Evolutionary conservation across 768 basidiomycete species (phyloP), one percentile per base, ranked within the genome.

Genomic region (Cystobasidiopsis lactophilus): DNA sequence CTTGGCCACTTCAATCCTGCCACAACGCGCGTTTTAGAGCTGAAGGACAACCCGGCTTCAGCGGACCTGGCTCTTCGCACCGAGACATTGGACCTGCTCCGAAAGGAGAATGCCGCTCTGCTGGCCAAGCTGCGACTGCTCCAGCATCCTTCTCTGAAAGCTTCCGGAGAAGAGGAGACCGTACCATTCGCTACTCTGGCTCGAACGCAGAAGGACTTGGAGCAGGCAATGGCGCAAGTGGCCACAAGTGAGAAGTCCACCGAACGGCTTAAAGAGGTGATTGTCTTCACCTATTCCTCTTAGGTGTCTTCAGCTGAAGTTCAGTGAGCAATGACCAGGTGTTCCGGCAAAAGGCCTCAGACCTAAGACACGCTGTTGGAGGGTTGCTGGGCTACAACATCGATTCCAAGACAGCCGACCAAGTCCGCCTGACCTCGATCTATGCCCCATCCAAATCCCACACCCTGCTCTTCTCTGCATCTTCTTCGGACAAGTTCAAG

Each of bases 371-470:
- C 14, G 14, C 45, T 29, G 45, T 47, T n/a, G 23, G 21, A 13
- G 9, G 11, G 4, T 31, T 47, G 24, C 45, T 47, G 14, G 45
- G 45, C 14, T 47, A 47, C 29, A 23, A 30, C 29, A 7, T 47
- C 10, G 45, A 47, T 29, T 26, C 29, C 23, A n/a, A 30, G 30
- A 13, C 23, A 21, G 45, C 85, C 48, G 89, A 88, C 0, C 78
- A 85, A 59, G 80, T 95, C 46, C 75, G 83, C 21, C 77, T 93
- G 55, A 89, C 86, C 3, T 82, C 80, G n/a, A 74, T 84, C 59
- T 95, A 80, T 68, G 88, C 93, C 57, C 75, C 55, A 9, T 48
- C 40, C 14, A 56, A 61, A 40, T 57, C 57, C 23, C 57, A 58
- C 27, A 78, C 81, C 45, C 89, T 93, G 63, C 81, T 86, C 29